phyloP scores from a whole-genome alignment of 75 land plant genomes.

The Pinus albicaulis region DNA sequence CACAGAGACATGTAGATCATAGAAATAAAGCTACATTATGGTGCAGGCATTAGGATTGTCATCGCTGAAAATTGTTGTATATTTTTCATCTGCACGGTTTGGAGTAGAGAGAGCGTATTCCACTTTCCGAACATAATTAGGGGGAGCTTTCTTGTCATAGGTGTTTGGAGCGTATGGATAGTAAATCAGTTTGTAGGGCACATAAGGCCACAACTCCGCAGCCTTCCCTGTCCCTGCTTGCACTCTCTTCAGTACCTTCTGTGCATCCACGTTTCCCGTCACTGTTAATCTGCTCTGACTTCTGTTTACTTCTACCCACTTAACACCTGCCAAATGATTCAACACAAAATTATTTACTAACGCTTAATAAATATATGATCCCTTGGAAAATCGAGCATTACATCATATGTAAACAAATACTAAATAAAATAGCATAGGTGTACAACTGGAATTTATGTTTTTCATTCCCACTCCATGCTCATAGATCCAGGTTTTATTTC shows the following conservation, averaged over 20 bases:
- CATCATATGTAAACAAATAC: too few relatives aligned
- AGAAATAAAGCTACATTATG: not conserved
- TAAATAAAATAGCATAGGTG: too few relatives aligned
- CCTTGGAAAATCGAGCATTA: too few relatives aligned
- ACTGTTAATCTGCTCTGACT: constrained; percentile 63
- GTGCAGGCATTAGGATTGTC: constrained; percentile 11
- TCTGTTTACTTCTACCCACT: constrained; percentile 36
- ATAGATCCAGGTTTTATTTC: too few relatives aligned
- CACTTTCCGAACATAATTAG: constrained; percentile 57
- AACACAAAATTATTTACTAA: too few relatives aligned
- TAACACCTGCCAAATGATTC: constrained; percentile 29
- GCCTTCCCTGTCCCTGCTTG: constrained; percentile 49
- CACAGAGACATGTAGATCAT: too few relatives aligned
- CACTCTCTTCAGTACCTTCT: constrained; percentile 52
- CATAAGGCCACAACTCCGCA: constrained; percentile 70
- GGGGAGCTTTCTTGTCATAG: constrained; percentile 69
- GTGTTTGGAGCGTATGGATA: constrained; percentile 52
- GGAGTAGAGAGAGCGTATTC: not conserved
- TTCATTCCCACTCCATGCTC: too few relatives aligned
- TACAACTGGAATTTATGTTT: too few relatives aligned
- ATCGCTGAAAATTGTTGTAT: constrained; percentile 4
- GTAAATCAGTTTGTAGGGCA: constrained; percentile 49
- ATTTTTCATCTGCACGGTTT: not conserved
- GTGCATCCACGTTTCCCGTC: constrained; percentile 56
- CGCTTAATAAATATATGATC: too few relatives aligned